phyloP scores from a whole-genome alignment of 2,329 filamentous ascomycete species.

The Lithohypha guttulata region DNA sequence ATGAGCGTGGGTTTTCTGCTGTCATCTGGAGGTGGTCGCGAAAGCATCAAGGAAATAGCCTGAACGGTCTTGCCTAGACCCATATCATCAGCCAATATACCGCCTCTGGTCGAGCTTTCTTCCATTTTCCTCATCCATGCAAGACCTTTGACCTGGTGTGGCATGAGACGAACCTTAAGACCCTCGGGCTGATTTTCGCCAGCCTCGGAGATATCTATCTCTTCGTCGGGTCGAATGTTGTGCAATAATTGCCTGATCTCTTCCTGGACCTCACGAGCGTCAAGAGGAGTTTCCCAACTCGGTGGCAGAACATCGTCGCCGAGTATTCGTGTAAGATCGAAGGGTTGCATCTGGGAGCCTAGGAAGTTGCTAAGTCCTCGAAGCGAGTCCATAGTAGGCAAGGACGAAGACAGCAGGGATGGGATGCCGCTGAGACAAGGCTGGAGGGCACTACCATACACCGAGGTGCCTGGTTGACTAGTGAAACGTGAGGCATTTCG shows the following conservation, averaged over 20 bases:
- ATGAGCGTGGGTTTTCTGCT: slow-evolving; percentile 66
- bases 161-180: slow-evolving; percentile 59
- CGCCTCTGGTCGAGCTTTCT: slow-evolving; percentile 58
- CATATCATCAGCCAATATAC: slow-evolving; percentile 73
- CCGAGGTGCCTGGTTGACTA: slow-evolving; percentile 14
- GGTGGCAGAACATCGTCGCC: neutral
- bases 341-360: neutral
- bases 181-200: slow-evolving; percentile 53
- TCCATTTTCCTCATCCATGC: slow-evolving; percentile 70
- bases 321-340: neutral
- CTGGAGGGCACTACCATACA: slow-evolving; percentile 11
- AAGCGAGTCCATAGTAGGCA: neutral
- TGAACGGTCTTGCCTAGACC: slow-evolving; percentile 78
- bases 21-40: slow-evolving; percentile 50
- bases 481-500: too few relatives aligned
- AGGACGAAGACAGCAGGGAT: neutral
- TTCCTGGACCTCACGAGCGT: slow-evolving; percentile 46
- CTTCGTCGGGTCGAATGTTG: slow-evolving; percentile 63
- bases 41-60: slow-evolving; percentile 64
- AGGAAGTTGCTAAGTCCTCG: neutral
- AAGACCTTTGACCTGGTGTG: slow-evolving; percentile 69
- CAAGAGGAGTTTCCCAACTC: slow-evolving; percentile 22
- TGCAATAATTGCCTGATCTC: slow-evolving; percentile 60
- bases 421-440: neutral
- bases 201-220: slow-evolving; percentile 57